Conservation (phyloP, 2,329 filamentous ascomycete species). For the Botrytis medusae region DNA sequence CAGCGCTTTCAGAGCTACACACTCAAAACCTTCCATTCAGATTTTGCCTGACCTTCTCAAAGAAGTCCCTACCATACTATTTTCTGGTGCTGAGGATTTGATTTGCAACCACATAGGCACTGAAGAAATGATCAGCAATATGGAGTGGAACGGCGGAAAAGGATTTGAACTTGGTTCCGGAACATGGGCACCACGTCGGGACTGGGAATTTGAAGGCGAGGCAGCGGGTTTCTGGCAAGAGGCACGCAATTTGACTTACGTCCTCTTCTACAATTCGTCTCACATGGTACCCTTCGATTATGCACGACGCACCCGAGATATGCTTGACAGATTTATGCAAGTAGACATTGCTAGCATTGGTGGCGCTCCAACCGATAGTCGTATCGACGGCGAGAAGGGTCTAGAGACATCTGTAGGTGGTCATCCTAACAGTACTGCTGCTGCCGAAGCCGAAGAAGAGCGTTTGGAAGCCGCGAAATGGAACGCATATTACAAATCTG, state of each 20-base stretch:
- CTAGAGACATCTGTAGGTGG: slow-evolving; percentile 65
- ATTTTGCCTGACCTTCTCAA: slow-evolving; percentile 77
- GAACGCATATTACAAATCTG: slow-evolving; percentile 70
- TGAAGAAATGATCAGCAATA: slow-evolving; percentile 82
- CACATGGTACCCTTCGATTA: slow-evolving; percentile 99
- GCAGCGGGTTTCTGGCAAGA: slow-evolving; percentile 89
- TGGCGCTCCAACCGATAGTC: slow-evolving; percentile 64
- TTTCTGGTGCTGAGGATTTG: slow-evolving; percentile 89
- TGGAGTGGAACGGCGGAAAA: slow-evolving; percentile 88
- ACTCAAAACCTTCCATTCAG: slow-evolving; percentile 70
- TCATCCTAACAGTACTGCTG: slow-evolving; percentile 65
- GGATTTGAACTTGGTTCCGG: slow-evolving; percentile 88
- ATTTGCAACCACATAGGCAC: slow-evolving; percentile 98
- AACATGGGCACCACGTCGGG: slow-evolving; percentile 84
- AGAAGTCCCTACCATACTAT: slow-evolving; percentile 77
- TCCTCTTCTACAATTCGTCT: slow-evolving; percentile 91
- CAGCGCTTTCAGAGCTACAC: slow-evolving; percentile 64
- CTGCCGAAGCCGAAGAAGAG: slow-evolving; percentile 61
- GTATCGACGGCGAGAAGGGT: slow-evolving; percentile 69
- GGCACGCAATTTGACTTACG: slow-evolving; percentile 92
- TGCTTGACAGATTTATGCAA: slow-evolving; percentile 94
- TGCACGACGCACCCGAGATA: slow-evolving; percentile 82
- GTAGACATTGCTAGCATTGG: slow-evolving; percentile 91
- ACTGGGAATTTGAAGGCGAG: slow-evolving; percentile 92
- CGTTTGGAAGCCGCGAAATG: slow-evolving; percentile 66